phyloP scores from a whole-genome alignment of 768 basidiomycete species.

The Psilocybe subaeruginosa region DNA sequence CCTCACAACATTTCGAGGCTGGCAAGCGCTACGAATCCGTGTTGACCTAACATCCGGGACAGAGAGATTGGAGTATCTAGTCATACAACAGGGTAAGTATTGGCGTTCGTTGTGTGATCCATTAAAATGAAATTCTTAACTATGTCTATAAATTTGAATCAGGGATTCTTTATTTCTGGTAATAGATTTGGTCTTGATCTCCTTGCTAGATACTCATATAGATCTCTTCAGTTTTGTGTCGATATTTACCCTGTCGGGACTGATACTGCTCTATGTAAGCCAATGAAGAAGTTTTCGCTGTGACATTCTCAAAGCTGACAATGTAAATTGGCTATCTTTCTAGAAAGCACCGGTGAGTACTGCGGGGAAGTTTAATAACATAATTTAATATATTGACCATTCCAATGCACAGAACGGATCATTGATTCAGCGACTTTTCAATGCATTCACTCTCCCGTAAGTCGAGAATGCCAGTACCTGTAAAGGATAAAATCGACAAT shows the following conservation, averaged over 20 bases:
- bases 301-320: too few species aligned
- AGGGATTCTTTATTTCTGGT: slow-evolving; percentile 5
- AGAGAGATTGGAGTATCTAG: background rate
- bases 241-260: background rate
- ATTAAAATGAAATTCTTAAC: too few species aligned
- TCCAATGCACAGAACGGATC: background rate
- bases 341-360: background rate
- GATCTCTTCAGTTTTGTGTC: background rate
- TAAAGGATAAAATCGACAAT: background rate
- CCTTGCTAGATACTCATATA: background rate
- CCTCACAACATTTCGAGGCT: background rate
- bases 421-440: slow-evolving; percentile 1
- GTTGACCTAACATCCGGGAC: background rate
- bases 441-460: slow-evolving; percentile 1
- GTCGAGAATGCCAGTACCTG: background rate
- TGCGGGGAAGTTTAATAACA: too few species aligned
- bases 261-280: background rate
- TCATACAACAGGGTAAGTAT: background rate
- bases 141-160: too few species aligned
- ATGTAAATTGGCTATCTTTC: too few species aligned
- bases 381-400: too few species aligned
- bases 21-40: background rate
- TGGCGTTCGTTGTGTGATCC: too few species aligned
- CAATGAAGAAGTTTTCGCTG: too few species aligned
- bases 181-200: background rate